phyloP scores from a whole-genome alignment of 2,329 filamentous ascomycete species.

The Fusarium sp. region DNA sequence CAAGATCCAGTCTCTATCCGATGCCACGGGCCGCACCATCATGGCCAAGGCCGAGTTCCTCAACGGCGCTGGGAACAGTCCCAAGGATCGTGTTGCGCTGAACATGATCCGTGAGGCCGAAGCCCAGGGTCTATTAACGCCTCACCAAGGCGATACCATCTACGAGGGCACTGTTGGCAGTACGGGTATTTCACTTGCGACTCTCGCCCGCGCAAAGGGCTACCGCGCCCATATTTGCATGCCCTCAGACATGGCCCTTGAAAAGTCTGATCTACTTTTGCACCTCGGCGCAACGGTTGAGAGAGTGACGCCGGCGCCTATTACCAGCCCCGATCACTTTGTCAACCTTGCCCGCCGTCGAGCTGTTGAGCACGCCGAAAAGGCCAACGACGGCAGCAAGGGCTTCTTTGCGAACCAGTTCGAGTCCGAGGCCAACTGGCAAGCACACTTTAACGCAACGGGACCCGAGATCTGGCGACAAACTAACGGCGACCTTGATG shows the following conservation, averaged over 20 bases:
- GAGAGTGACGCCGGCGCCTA: slow-evolving; percentile 89
- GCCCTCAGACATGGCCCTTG: slow-evolving; percentile 88
- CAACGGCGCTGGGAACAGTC: slow-evolving; percentile 92
- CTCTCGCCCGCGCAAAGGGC: slow-evolving; percentile 86
- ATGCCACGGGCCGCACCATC: slow-evolving; percentile 88
- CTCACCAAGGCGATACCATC: slow-evolving; percentile 89
- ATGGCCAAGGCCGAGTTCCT: slow-evolving; percentile 96
- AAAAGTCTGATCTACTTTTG: slow-evolving; percentile 89
- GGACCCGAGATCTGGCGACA: slow-evolving; percentile 91
- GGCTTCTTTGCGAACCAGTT: slow-evolving; percentile 98
- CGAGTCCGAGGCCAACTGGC: slow-evolving; percentile 89
- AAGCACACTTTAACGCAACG: slow-evolving; percentile 83
- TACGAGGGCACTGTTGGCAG: slow-evolving; percentile 98
- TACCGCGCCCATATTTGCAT: slow-evolving; percentile 97
- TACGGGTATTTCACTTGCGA: slow-evolving; percentile 94
- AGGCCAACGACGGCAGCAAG: slow-evolving; percentile 69
- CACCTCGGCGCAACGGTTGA: slow-evolving; percentile 95
- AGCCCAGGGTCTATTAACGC: slow-evolving; percentile 78
- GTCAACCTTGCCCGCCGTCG: slow-evolving; percentile 89
- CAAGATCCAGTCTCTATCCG: slow-evolving; percentile 85
- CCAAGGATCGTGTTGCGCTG: slow-evolving; percentile 94
- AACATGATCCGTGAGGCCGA: slow-evolving; percentile 90
- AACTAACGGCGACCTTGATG: slow-evolving; percentile 79
- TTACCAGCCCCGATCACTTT: slow-evolving; percentile 93
- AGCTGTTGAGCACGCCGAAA: slow-evolving; percentile 78